Conservation (phyloP, 139 green algal species). For the Micractinium sp. region DNA sequence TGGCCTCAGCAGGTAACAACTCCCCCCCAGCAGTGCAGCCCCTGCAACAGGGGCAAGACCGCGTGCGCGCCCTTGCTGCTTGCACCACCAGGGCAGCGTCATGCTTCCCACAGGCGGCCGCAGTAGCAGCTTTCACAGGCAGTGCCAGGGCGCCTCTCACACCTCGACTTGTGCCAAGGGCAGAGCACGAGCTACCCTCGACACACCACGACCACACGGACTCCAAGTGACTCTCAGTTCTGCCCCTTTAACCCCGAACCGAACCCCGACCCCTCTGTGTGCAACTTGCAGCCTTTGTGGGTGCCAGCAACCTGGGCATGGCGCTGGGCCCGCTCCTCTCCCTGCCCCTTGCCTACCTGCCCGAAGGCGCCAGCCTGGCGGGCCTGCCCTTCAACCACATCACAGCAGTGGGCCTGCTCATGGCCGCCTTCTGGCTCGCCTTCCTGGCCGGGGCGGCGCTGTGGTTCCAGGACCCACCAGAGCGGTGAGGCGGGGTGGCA, state of each 20-base stretch:
- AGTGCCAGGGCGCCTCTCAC: too few species aligned
- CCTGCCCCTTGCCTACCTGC: constrained; percentile 50
- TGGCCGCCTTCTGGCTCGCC: constrained; percentile 52
- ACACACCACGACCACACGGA: too few species aligned
- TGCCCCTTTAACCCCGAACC: too few species aligned
- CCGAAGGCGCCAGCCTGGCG: background rate
- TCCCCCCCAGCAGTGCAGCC: too few species aligned
- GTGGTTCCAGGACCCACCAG: constrained; percentile 53
- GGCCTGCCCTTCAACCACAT: constrained; percentile 55
- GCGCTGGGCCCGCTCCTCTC: constrained; percentile 63
- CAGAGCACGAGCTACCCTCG: too few species aligned
- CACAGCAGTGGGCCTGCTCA: constrained; percentile 56
- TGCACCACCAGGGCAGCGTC: background rate
- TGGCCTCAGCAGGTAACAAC: constrained; percentile 55
- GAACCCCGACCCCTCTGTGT: too few species aligned
- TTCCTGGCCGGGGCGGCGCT: constrained; percentile 42
- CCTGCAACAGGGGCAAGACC: background rate
- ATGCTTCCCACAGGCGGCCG: too few species aligned
- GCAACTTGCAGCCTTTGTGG: constrained; percentile 55
- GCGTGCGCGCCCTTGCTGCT: background rate
- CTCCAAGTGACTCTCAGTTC: too few species aligned
- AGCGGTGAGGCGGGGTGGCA: background rate
- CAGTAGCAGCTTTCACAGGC: too few species aligned
- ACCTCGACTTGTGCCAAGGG: too few species aligned
- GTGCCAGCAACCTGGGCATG: constrained; percentile 57